A percentile compares a stretch with the other conserved stretches of the same genome.
phyloP scores from a whole-genome alignment of 1,139 yeast genomes.

The Zygoascus sp. region DNA sequence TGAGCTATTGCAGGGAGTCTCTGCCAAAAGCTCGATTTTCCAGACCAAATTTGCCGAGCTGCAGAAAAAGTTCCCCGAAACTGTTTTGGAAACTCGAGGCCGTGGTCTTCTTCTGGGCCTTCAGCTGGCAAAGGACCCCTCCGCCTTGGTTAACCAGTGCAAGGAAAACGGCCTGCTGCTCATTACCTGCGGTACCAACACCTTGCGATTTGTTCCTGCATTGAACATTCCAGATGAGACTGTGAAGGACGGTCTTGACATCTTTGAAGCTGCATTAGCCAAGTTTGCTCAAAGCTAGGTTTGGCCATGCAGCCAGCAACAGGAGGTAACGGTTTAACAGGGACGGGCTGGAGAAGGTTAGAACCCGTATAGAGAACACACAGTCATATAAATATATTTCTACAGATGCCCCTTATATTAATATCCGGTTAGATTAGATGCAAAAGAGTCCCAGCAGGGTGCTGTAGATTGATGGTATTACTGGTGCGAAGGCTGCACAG shows the following conservation, averaged over 20 bases:
- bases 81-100: constrained; percentile 65
- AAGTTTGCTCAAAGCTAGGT: not conserved
- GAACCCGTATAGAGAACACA: not conserved
- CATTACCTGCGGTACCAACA: constrained; percentile 88
- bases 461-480: no score
- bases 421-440: not conserved
- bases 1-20: constrained; percentile 57
- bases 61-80: constrained; percentile 52
- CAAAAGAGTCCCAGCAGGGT: no score
- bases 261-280: constrained; percentile 45
- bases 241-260: constrained; percentile 63
- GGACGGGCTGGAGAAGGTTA: not conserved
- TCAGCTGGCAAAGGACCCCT: constrained; percentile 65
- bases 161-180: constrained; percentile 76
- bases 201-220: constrained; percentile 88
- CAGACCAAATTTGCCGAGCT: constrained; percentile 48
- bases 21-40: constrained; percentile 53
- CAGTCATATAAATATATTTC: not conserved
- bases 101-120: constrained; percentile 82
- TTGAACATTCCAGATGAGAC: constrained; percentile 70
- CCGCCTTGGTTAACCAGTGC: constrained; percentile 60
- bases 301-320: no score
- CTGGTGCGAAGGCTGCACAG: no score
- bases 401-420: not conserved
- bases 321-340: no score